Base-by-base conservation (phyloP, 1,139 yeast genomes). In the Candida mesenterica region DNA sequence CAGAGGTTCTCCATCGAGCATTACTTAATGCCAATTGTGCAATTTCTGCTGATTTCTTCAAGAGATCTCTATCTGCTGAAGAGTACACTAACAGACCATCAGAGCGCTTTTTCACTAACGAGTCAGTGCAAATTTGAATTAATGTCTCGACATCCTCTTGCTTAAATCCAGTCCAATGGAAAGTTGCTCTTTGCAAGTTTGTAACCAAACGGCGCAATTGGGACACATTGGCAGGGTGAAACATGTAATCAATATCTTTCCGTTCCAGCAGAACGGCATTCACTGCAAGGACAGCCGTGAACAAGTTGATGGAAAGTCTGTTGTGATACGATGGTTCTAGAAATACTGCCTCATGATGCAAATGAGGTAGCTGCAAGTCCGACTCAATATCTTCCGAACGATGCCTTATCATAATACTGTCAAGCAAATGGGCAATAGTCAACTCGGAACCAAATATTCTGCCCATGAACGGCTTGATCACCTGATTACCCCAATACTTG, bases 231-330 rank as follows among this genome's bases (percentile, higher is more conserved):
- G 72, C 55, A 0, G 79, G 74, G 57, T 81, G 82, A 49, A 82
- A 81, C 85, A 82, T 79, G 53, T 79, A 82, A 54, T 82, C 89
- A 24, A 71, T 64, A 44, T 77, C 90, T 10, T 67, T 71, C 32
- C 88, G 56, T 49, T 81, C 87, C 0, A 88, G 80, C 3, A 87
- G 77, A 2, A 82, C 84, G 0, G 89, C 86, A 62, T 82, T 82
- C 1, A 79, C 78, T 0, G 87, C 86, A 33, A 82, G 60, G 1
- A 81, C 85, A 0, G 87, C 77, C 4, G 77, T 72, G 50, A 82
- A 82, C 10, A 82, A 55, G 49, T 82, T 81, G 10, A 80, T 65
- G 0, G 87, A 74, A 15, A 81, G 45, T 40, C 66, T 75, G 49
- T 82, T 82, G 45, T 78, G 82, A 43, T 58, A 72, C 0, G 87